phyloP scores from a whole-genome alignment of 106 monocot species.

The Dioscorea alata region DNA sequence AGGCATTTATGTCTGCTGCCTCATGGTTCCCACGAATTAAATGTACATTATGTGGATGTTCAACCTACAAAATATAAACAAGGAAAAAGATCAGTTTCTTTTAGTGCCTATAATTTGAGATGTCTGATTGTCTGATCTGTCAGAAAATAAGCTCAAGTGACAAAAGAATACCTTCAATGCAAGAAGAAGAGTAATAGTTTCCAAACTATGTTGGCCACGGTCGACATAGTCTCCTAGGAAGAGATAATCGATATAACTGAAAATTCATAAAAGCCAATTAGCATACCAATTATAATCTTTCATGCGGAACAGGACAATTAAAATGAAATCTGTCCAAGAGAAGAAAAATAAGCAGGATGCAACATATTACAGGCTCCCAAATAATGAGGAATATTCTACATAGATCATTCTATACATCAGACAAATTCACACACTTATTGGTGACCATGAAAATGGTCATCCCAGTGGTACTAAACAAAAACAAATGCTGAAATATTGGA shows the following conservation, averaged over 20 bases:
- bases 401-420: too few relatives aligned
- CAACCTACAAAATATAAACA: constrained; percentile 50
- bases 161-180: constrained; percentile 76
- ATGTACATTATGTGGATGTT: constrained; percentile 91
- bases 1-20: constrained; percentile 98
- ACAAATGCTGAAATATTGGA: too few relatives aligned
- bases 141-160: not conserved
- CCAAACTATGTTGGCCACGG: constrained; percentile 98
- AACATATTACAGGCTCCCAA: too few relatives aligned
- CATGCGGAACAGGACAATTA: too few relatives aligned
- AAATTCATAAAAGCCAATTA: constrained; percentile 15
- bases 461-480: too few relatives aligned
- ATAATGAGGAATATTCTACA: too few relatives aligned
- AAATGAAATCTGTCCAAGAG: too few relatives aligned
- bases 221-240: constrained; percentile 99
- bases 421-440: too few relatives aligned
- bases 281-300: too few relatives aligned
- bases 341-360: too few relatives aligned
- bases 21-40: constrained; percentile 99
- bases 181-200: constrained; percentile 95
- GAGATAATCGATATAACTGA: constrained; percentile 99
- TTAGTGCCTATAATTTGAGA: not conserved
- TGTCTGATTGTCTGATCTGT: not conserved
- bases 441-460: too few relatives aligned
- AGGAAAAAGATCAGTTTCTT: not conserved